Evolutionary conservation across 225 moss, liverwort and hornwort species (phyloP), one percentile per base, ranked within the genome.

Genomic region (Physcomitrellopsis africana): DNA sequence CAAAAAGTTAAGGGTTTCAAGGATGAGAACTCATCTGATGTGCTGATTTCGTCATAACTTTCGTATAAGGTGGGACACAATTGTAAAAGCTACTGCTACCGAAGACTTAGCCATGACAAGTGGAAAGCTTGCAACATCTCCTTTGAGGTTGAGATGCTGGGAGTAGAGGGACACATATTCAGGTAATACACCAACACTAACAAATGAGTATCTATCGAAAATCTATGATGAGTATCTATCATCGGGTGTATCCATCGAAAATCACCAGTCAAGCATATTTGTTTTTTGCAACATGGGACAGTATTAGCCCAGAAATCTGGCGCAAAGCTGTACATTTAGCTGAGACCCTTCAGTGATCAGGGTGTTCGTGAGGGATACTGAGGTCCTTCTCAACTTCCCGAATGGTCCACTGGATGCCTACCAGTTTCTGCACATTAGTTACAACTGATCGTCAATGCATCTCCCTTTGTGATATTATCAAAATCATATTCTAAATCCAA

Each of bases 381-480:
- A 96, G 85, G 51, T 96, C 96, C 92, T 93, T 93, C 84, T 96
- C 96, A 47, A 93, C 96, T 87, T 96, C 93, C 65, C 84, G 86
- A 67, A 96, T 96, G 12, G 96, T 96, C 96, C 96, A 96, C 75
- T 92, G 93, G 37, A 96, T 93, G 54, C 92, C 93, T 70, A 93
- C 93, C 74, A 96, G 75, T 81, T 96, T 96, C 96, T 96, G 89
- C 78, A 82, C 19, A 65, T 54, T 14, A 71, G 60, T 78, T 59
- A 70, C 57, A 52, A 68, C 18, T 59, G 19, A 60, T 23, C 3
- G 27, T 71, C 26, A 72, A 43, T 71, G 23, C 41, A 66, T 29
- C 37, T 49, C 51, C 45, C n/a, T 12, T 53, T n/a, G 26, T 53
- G 41, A n/a, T 5, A 48, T 46, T 55, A 48, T 24, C 41, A 57